A percentile compares a stretch with the other conserved stretches of the same genome.
These are phyloP conservation scores for Colletotrichum acutatum DNA, from an alignment of 2,329 filamentous ascomycete genomes.

Conservation along the genomic window DNA sequence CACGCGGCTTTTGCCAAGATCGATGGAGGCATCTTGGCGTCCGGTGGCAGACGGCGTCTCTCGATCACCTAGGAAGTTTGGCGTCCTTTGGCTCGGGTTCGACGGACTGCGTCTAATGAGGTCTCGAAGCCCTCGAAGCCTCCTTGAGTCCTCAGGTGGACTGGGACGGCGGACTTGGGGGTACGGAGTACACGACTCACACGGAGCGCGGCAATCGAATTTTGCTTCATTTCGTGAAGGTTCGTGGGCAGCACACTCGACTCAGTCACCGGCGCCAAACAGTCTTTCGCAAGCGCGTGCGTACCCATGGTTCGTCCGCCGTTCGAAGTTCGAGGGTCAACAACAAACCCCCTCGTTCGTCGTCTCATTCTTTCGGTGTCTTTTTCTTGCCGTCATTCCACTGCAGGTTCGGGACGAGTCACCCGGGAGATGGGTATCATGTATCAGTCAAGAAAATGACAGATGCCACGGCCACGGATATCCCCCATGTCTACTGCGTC, in stretches of 20 bases:
- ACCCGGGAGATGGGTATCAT: not conserved
- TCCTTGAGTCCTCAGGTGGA: not conserved
- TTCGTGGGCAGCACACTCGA: not conserved
- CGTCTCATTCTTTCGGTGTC: not conserved
- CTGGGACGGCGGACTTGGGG: no score
- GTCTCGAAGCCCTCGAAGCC: constrained; percentile 9
- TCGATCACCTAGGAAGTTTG: not conserved
- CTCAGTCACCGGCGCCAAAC: not conserved
- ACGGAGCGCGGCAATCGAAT: not conserved
- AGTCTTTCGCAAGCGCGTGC: not conserved
- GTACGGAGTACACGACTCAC: not conserved
- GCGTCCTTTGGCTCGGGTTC: not conserved
- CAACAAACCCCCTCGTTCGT: not conserved
- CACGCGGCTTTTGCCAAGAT: constrained; percentile 17
- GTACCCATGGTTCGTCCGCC: not conserved
- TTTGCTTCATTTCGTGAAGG: not conserved
- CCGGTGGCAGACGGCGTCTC: constrained; percentile 1
- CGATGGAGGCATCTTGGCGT: constrained; percentile 22
- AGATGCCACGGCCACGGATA: not conserved
- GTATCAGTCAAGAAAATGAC: not conserved
- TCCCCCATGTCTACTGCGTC: not conserved
- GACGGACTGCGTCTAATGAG: constrained; percentile 1
- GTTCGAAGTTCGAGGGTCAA: not conserved
- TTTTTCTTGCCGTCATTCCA: not conserved
- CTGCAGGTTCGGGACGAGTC: not conserved